Evolutionary conservation across 371 early-diverging fungal species (phyloP).

Genomic region (Rhizopus delemar): DNA sequence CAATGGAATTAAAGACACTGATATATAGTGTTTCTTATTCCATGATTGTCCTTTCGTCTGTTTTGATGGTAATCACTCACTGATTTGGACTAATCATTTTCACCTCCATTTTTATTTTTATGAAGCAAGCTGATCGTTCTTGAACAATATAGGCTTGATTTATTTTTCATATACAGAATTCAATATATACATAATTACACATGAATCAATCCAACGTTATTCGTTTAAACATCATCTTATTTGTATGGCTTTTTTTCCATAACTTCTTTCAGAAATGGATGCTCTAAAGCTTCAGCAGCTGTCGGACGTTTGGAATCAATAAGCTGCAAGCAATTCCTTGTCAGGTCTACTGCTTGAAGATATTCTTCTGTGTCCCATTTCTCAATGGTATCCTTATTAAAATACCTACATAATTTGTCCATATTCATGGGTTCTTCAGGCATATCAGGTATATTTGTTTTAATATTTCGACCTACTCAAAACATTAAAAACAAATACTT

Average conservation of each 20-base stretch:
- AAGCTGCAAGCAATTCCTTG: constrained; percentile 45
- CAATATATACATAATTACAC: not conserved
- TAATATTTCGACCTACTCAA: constrained; percentile 45
- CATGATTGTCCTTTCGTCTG: too few relatives aligned
- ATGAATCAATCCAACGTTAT: not conserved
- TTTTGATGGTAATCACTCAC: too few relatives aligned
- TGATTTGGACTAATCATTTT: not conserved
- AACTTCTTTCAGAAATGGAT: constrained; percentile 46
- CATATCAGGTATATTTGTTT: constrained; percentile 59
- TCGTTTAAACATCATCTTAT: not conserved
- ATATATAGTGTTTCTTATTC: too few relatives aligned
- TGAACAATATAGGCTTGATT: too few relatives aligned
- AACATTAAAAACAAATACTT: not conserved
- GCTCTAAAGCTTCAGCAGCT: constrained; percentile 62
- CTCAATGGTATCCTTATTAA: constrained; percentile 10
- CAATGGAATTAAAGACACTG: too few relatives aligned
- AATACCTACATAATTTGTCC: not conserved
- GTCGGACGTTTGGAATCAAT: constrained; percentile 54
- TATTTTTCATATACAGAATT: too few relatives aligned
- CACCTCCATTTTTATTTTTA: not conserved
- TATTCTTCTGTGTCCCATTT: constrained; percentile 33
- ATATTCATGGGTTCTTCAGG: constrained; percentile 39
- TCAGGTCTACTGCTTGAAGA: constrained; percentile 44
- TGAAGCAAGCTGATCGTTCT: not conserved
- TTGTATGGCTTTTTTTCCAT: not conserved